Percentiles rank a stretch among this genome's conserved stretches.
Conservation (phyloP, 345 rosid genomes). For the Iberis pinnata region DNA sequence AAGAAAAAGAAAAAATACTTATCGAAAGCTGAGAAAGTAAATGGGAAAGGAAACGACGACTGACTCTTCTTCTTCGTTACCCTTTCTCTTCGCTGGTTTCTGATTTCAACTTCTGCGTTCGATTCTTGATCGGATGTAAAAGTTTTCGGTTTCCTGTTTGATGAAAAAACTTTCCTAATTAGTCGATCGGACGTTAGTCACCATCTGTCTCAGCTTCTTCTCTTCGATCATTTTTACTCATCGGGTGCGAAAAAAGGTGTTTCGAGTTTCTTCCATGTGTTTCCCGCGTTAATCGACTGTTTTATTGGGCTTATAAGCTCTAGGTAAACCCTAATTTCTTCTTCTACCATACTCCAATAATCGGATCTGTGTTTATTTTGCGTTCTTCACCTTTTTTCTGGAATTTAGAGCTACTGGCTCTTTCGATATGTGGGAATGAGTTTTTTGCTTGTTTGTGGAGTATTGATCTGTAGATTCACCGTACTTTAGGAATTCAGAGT, state of each 20-base stretch:
- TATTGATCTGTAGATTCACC: slow-evolving; percentile 8
- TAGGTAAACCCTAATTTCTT: slow-evolving; percentile 25
- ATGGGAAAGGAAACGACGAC: slow-evolving; percentile 35
- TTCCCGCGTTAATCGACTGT: slow-evolving; percentile 10
- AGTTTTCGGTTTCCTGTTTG: not conserved
- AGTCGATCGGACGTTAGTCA: slow-evolving; percentile 4
- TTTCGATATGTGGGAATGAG: too few species aligned
- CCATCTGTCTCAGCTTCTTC: slow-evolving; percentile 3
- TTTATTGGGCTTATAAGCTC: slow-evolving; percentile 11
- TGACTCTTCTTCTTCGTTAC: slow-evolving; percentile 24
- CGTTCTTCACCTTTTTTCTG: not conserved
- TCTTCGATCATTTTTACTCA: not conserved
- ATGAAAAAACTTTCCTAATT: too few species aligned
- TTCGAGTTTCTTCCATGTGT: slow-evolving; percentile 18
- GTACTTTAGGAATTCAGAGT: too few species aligned
- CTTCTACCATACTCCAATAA: slow-evolving; percentile 12
- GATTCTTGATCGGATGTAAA: not conserved
- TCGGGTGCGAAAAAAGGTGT: not conserved
- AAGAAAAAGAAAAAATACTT: not conserved
- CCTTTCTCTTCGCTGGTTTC: not conserved
- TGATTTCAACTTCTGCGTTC: slow-evolving; percentile 1
- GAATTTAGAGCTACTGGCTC: not conserved
- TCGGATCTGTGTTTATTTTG: slow-evolving; percentile 20
- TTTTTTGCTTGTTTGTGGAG: too few species aligned
- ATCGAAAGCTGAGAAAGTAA: slow-evolving; percentile 27